Percentiles rank a stretch among this genome's conserved stretches.
Evolutionary conservation across 1,284 basidiomycete genomes (phyloP).

Genomic region (Vanrija pseudolonga): DNA sequence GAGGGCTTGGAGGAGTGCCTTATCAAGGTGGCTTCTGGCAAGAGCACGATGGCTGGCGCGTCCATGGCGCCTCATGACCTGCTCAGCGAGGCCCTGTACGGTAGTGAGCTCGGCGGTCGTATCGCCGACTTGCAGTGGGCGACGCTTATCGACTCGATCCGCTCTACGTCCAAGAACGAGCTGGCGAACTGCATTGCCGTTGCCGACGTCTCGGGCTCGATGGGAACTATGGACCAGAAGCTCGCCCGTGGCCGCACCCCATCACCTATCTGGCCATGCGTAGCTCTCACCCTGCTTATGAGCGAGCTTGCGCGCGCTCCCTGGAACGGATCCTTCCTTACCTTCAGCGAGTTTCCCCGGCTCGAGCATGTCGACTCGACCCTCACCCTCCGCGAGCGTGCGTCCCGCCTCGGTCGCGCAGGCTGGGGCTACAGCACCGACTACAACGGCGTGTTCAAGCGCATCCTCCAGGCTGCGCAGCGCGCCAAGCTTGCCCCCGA

Average conservation of each 20-base stretch:
- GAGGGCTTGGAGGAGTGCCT: conserved; percentile 60
- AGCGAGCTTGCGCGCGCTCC: conserved; percentile 61
- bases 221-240: conserved; percentile 51
- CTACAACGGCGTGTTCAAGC: conserved; percentile 36
- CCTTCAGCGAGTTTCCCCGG: conserved; percentile 58
- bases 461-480: conserved; percentile 58
- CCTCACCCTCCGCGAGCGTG: conserved; percentile 46
- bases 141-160: conserved; percentile 56
- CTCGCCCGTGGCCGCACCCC: conserved; percentile 11
- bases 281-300: conserved; percentile 64
- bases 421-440: conserved; percentile 62
- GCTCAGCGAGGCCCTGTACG: conserved; percentile 16
- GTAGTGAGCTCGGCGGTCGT: conserved; percentile 20
- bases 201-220: conserved; percentile 70
- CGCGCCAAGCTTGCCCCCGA: conserved; percentile 58
- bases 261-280: conserved; percentile 58
- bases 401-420: conserved; percentile 47
- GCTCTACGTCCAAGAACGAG: conserved; percentile 52
- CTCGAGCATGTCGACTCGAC: conserved; percentile 55
- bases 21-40: conserved; percentile 56
- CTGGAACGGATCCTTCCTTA: conserved; percentile 64
- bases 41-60: conserved; percentile 25
- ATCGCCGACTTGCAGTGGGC: conserved; percentile 65
- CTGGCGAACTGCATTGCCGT: conserved; percentile 62
- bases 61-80: conserved; percentile 30